Evolutionary conservation across 176 grass and related monocot genomes (phyloP).

Genomic region (Tuctoria greenei): DNA sequence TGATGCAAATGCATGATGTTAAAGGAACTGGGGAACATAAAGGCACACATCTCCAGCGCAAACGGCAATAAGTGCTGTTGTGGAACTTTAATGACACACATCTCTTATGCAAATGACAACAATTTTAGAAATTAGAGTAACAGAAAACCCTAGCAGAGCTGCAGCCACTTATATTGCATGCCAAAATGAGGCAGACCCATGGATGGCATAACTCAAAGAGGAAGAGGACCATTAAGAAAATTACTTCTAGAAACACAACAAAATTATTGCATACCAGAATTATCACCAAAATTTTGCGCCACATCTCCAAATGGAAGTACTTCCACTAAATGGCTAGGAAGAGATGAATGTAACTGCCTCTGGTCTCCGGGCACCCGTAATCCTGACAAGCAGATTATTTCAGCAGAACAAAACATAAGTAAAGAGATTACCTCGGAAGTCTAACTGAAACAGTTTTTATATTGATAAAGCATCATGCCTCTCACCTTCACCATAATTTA

Average conservation of each 20-base stretch:
- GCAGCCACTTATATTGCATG: background rate
- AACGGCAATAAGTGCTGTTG: background rate
- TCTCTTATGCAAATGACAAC: background rate
- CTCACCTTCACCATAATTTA: slow-evolving; percentile 90
- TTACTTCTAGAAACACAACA: slow-evolving; percentile 2
- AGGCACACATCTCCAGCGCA: background rate
- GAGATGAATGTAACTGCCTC: slow-evolving; percentile 70
- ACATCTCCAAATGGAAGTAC: slow-evolving; percentile 71
- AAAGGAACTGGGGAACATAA: background rate
- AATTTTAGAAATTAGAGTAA: background rate
- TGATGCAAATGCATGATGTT: slow-evolving; percentile 19
- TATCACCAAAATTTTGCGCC: slow-evolving; percentile 72
- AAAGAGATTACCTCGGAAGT: slow-evolving; percentile 10
- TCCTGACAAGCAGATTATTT: slow-evolving; percentile 45
- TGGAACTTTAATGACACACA: background rate
- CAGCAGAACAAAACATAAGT: slow-evolving; percentile 14
- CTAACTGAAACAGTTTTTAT: background rate
- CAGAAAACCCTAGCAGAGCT: background rate
- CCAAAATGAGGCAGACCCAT: slow-evolving; percentile 15
- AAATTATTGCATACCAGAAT: slow-evolving; percentile 46
- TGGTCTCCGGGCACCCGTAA: slow-evolving; percentile 72
- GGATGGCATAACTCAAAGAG: background rate
- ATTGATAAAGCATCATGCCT: slow-evolving; percentile 20
- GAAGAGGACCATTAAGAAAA: slow-evolving; percentile 18
- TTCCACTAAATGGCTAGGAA: slow-evolving; percentile 94